Evolutionary conservation across 2,329 filamentous ascomycete genomes (phyloP), one percentile per base, ranked within the genome.

Genomic region (Alternaria ventricosa): DNA sequence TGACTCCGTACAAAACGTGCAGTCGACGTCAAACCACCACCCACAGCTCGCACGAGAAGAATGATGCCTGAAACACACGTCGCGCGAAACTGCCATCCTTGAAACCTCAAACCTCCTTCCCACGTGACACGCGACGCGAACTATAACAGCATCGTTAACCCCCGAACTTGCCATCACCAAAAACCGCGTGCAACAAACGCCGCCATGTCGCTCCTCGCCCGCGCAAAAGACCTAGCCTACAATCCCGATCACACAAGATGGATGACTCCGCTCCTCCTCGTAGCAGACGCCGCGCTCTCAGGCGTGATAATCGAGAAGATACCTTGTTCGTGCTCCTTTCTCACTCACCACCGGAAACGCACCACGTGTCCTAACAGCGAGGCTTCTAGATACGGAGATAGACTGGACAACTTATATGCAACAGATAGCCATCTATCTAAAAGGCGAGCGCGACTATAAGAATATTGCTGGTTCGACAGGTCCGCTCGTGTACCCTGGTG

Each of bases 351-450:
- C 8, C 44, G 23, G 60, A 53, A 41, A 5, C 36, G 2, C 23
- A 67, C 65, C 69, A 47, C 51, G 46, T 70, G 86, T 25, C 18
- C 25, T 33, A 56, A 33, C 33, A 13, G 13, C 50, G 25, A 46
- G 28, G 3, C 8, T 13, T 10, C 46, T 70, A 92, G 96, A 99
- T 79, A 99, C 96, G 46, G 96, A 99, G 81, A 99, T 99, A 75
- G 96, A 99, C 82, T 99, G 95, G 95, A 87, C 87, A 63, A 93
- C 96, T 0, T 99, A 99, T 81, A 98, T 99, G 94, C 87, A 97
- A 78, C 96, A 99, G 76, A 86, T 98, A 47, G 82, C 87, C 44
- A 89, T 94, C 71, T 96, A 91, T 75, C 83, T 94, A 49, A 85
- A 88, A 18, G 96, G 96, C 75, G 94, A 98, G 84, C 89, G 92